Evolutionary conservation across 169 alveolate species (phyloP).

Genomic region (Eimeria sp.): DNA sequence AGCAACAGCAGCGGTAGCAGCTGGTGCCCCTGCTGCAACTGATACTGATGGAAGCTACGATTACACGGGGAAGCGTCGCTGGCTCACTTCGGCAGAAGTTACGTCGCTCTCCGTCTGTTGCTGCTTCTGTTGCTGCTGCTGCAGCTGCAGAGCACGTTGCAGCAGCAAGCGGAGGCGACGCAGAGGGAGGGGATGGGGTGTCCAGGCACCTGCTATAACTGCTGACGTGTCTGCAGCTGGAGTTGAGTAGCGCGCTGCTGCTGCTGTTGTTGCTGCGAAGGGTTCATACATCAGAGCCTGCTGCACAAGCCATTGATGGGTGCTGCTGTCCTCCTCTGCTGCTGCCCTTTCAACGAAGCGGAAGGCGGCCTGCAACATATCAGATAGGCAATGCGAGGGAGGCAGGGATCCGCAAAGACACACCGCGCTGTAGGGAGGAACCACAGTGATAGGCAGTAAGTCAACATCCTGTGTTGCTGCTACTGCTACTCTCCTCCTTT

Average conservation of each 20-base stretch:
- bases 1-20: neutral
- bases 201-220: conserved; percentile 63
- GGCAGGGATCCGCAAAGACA: neutral
- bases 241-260: neutral
- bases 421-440: neutral
- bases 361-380: conserved; percentile 65
- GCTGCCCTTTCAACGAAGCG: conserved; percentile 17
- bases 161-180: conserved; percentile 74
- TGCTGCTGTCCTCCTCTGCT: neutral
- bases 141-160: conserved; percentile 57
- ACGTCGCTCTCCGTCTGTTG: conserved; percentile 67
- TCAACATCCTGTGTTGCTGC: conserved; percentile 48
- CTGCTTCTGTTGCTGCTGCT: conserved; percentile 73
- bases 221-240: conserved; percentile 48
- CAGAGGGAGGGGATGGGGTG: conserved; percentile 50
- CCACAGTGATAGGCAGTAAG: neutral
- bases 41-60: neutral
- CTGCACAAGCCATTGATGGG: conserved; percentile 47
- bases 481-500: conserved; percentile 32
- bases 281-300: conserved; percentile 67
- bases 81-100: conserved; percentile 1
- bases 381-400: neutral
- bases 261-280: conserved; percentile 3
- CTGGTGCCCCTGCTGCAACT: conserved; percentile 7
- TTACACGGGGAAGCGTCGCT: neutral